Conservation (phyloP, 139 green algal genomes). For the Parachlorella kessleri region DNA sequence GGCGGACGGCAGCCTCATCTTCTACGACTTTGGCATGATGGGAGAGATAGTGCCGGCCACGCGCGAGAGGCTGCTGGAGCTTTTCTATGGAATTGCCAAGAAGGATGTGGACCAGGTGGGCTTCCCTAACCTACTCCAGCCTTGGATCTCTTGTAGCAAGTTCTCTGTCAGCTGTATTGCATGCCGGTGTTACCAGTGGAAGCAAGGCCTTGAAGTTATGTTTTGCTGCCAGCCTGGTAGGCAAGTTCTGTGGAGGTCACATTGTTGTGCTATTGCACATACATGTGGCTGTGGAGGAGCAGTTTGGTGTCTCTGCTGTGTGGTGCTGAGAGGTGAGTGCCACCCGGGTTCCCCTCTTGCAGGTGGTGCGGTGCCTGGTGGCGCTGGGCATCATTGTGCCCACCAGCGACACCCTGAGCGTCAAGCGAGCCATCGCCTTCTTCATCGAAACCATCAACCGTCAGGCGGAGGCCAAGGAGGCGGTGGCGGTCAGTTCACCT, state of each 20-base stretch:
- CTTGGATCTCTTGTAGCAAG: no score
- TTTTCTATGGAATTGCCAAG: constrained; percentile 73
- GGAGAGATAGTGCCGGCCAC: constrained; percentile 41
- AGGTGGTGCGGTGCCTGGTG: constrained; percentile 62
- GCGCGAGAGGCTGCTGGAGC: constrained; percentile 46
- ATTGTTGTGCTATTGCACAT: no score
- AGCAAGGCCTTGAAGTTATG: no score
- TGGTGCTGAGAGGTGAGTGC: background rate
- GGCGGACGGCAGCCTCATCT: background rate
- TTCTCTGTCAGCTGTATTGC: no score
- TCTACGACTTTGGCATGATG: constrained; percentile 64
- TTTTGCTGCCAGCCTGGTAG: no score
- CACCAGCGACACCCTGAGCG: constrained; percentile 59
- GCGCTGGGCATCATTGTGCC: constrained; percentile 76
- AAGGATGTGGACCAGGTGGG: constrained; percentile 50
- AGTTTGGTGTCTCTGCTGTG: no score
- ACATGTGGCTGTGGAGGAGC: no score
- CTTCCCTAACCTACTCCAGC: no score
- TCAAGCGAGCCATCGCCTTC: constrained; percentile 72
- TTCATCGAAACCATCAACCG: constrained; percentile 73
- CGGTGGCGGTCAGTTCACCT: constrained; percentile 48
- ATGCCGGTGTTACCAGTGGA: no score
- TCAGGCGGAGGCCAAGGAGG: constrained; percentile 78
- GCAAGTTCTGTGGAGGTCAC: no score
- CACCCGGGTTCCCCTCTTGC: background rate